A percentile compares a stretch with the other conserved stretches of the same genome.
These are phyloP conservation scores for Fraxinus nigra DNA, from an alignment of 305 asterid genomes.

Conservation along the genomic window DNA sequence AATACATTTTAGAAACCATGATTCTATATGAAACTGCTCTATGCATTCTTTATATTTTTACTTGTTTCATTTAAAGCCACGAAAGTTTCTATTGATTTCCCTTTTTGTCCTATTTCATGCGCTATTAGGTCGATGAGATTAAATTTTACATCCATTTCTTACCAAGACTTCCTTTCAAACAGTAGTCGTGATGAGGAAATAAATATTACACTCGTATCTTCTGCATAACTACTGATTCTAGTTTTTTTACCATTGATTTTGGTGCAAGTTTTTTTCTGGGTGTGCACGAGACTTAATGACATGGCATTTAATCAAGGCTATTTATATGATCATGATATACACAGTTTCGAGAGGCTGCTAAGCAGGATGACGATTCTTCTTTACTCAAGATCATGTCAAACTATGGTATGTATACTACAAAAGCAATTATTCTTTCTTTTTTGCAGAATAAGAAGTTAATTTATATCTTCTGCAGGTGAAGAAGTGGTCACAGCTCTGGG, in stretches of 20 bases:
- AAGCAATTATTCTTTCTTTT: neutral
- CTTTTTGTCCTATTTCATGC: neutral
- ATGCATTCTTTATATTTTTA: neutral
- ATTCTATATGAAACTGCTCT: neutral
- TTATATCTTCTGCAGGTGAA: constrained; percentile 56
- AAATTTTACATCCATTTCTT: neutral
- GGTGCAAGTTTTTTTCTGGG: neutral
- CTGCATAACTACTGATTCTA: neutral
- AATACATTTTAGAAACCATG: neutral
- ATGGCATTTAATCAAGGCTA: neutral
- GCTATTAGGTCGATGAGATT: neutral
- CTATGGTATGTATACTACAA: constrained; percentile 54
- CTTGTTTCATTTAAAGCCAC: constrained; percentile 5
- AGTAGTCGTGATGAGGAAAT: neutral
- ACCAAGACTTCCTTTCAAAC: neutral
- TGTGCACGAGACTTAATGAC: neutral
- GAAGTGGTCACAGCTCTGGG: constrained; percentile 97
- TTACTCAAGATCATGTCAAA: constrained; percentile 76
- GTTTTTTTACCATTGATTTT: neutral
- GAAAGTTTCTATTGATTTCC: neutral
- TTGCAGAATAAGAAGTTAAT: neutral
- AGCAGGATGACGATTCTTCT: constrained; percentile 58
- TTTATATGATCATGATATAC: constrained; percentile 14
- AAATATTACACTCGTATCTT: neutral
- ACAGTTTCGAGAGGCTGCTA: constrained; percentile 86